phyloP scores from a whole-genome alignment of 306 rosid genomes.

The Lathyrus sativus region DNA sequence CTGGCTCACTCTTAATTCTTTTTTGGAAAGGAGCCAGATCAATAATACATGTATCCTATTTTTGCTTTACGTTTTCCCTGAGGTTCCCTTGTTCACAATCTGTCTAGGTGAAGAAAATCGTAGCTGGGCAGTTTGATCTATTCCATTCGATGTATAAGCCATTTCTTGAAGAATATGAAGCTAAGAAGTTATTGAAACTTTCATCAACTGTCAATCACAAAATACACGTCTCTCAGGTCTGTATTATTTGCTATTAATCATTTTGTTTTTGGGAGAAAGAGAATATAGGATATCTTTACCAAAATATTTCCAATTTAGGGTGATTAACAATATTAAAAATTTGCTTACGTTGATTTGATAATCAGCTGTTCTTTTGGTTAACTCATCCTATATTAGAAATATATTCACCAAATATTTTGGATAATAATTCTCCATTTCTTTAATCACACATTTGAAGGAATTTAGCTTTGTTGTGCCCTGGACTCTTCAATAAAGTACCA shows the following conservation, averaged over 20 bases:
- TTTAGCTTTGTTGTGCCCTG: constrained; percentile 12
- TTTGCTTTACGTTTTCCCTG: constrained; percentile 17
- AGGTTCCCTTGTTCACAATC: constrained; percentile 37
- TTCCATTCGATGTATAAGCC: constrained; percentile 79
- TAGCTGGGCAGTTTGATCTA: constrained; percentile 68
- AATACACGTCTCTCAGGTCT: constrained; percentile 72
- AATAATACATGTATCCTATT: constrained; percentile 14
- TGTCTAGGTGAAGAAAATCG: constrained; percentile 83
- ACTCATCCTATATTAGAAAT: constrained; percentile 10
- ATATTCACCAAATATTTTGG: background rate
- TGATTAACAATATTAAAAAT: background rate
- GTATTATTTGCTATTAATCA: constrained; percentile 6
- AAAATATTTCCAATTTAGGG: constrained; percentile 5
- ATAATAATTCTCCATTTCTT: background rate
- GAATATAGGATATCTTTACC: constrained; percentile 18
- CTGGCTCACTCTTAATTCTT: constrained; percentile 5
- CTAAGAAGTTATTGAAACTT: constrained; percentile 63
- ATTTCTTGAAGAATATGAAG: constrained; percentile 69
- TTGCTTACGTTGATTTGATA: constrained; percentile 12
- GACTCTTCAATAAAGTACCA: constrained; percentile 4
- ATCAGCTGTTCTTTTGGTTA: constrained; percentile 14
- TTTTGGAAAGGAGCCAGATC: constrained; percentile 18
- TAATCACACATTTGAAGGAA: constrained; percentile 5
- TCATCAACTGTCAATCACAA: constrained; percentile 45
- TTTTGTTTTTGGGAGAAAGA: constrained; percentile 1